Base-by-base conservation (phyloP, 2,329 filamentous ascomycete species). In the Neonectria faginata region DNA sequence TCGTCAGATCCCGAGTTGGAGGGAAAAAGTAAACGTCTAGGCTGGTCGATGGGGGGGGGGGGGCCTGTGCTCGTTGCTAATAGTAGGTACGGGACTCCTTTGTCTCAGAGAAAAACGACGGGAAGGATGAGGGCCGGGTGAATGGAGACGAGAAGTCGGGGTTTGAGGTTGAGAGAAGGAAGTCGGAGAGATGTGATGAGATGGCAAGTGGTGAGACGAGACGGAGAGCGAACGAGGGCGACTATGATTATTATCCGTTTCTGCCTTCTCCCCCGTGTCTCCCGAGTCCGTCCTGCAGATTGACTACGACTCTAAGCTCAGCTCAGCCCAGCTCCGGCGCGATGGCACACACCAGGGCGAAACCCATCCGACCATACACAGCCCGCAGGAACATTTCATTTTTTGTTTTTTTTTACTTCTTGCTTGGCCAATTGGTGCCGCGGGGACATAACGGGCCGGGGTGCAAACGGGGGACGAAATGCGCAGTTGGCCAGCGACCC, bases 211-310 rank as follows among this genome's bases (percentile, higher is more conserved):
- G 47, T 52, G 54, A 51, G 57, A 31, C 44, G 55, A 54, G 57
- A 51, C 52, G 56, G 51, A 48, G 45, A 47, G 27, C 29, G 55
- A 41, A 57, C 29, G 22, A 44, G 45, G 47, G 41, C 41, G 31
- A 57, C 48, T 61, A 41, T 45, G 41, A 57, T 53, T 61, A 41
- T 45, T 47, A 57, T 58, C 55, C 56, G 44, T 59, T 54, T 63
- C 39, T 42, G 20, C 25, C 18, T 33, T 18, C 58, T 57, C 25
- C 64, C 44, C 44, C 47, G 64, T 52, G 22, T 36, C 41, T 39
- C 29, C 56, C 44, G 53, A 57, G 56, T 62, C 48, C 48, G 47
- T 61, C 18, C 20, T 65, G 45, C 47, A 52, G 29, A 48, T 41
- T 58, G 53, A 65, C 48, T 41, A 51, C 44, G 33, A 45, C 41